Evolutionary conservation across 2,329 filamentous ascomycete species (phyloP), one percentile per base, ranked within the genome.

Genomic region (Aspergillus piperis): DNA sequence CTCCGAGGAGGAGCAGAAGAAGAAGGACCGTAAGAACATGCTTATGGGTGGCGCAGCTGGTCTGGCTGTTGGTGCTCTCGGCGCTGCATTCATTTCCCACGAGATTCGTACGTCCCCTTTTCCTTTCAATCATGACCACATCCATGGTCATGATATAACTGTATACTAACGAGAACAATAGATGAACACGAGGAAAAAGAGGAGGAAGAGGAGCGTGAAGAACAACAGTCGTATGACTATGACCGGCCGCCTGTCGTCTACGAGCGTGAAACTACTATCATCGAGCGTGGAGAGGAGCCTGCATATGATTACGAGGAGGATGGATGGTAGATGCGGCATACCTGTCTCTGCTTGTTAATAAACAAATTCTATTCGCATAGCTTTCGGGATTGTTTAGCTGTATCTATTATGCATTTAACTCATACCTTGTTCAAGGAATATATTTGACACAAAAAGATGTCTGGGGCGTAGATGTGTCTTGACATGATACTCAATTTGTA

Each of bases 1-100:
- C 8, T 38, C 57, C 3, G 63, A 63, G 10, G 56, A 63, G 30
- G 62, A 70, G 48, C 63, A 69, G 41, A 62, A 74, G 38, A 64
- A 75, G 57, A 72, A 79, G 62, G 79, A 81, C 25, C 79, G 78
- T 57, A 81, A 81, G 38, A 81, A 82, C 67, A 78, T 85, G 67
- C 71, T 87, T 19, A 76, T 84, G 39, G 85, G 81, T 21, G 86
- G 82, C 55, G 83, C 83, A 5, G 86, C 81, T 47, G 86, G 86
- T 69, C 62, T 87, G 27, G 85, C 84, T 0, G 76, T 81, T 8
- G 84, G 84, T 62, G 83, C 80, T 47, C 70, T 86, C 36, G 86
- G 83, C 10, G 86, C 86, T 50, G 86, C 84, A 3, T 69, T 86
- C 38, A 72, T 88, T 59, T 82, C 81, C 11, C 79, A 87, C 68